phyloP scores from a whole-genome alignment of 345 rosid species.

The Eucalyptus polyanthemos region DNA sequence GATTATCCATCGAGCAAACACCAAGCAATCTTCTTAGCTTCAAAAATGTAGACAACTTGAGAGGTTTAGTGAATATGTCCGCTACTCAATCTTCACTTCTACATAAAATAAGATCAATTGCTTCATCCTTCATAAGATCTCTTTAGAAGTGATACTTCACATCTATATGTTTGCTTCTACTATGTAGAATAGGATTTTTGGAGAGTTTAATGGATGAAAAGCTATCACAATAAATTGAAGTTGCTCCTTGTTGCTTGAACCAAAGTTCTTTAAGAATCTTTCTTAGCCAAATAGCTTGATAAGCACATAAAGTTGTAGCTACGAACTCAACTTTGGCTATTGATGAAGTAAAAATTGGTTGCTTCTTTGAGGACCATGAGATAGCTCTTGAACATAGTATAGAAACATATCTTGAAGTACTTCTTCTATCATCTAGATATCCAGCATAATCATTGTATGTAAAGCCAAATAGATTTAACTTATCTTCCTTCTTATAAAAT shows the following conservation, averaged over 20 bases:
- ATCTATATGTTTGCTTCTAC: neutral
- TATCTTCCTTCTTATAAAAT: neutral
- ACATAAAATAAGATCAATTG: neutral
- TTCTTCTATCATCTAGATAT: too few relatives aligned
- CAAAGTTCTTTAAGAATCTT: neutral
- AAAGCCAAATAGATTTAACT: too few relatives aligned
- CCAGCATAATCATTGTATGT: accelerated
- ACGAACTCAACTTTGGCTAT: neutral
- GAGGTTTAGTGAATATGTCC: neutral
- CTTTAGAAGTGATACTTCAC: neutral
- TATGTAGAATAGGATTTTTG: neutral
- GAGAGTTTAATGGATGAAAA: neutral
- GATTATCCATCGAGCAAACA: neutral
- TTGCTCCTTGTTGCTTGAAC: neutral
- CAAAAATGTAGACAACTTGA: accelerated
- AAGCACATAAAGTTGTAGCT: neutral
- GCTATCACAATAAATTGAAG: neutral
- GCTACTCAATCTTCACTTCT: neutral
- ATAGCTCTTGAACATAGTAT: neutral
- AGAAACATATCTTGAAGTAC: too few relatives aligned
- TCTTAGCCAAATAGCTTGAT: neutral
- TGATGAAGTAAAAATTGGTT: neutral
- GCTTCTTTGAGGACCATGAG: neutral
- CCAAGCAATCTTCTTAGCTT: neutral
- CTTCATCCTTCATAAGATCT: neutral